Base-by-base conservation (phyloP, 2,329 filamentous ascomycete species). In the Leptographium flavum region DNA sequence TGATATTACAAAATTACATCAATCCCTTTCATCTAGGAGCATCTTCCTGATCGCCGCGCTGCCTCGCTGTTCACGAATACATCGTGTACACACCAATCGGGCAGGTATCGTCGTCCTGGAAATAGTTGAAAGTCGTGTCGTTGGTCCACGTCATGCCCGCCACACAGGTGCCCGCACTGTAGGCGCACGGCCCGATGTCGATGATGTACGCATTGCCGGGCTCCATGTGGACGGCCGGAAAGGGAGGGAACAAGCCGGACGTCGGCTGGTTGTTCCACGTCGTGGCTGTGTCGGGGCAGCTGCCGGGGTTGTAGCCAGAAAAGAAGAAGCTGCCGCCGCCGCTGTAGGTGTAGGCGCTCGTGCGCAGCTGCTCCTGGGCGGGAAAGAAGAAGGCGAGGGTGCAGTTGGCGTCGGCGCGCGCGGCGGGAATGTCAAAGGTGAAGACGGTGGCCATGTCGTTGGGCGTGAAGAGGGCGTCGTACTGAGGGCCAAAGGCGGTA, bases 331-430 rank as follows among this genome's bases (percentile, higher is more conserved):
- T 60, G 10, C 69, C 68, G 2, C 54, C 54, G 15, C 63, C 61
- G 3, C 55, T 52, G 44, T 63, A 56, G n/a, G 44, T 55, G 54
- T 53, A 69, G 22, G 39, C 52, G 36, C 61, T 62, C 3, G 58
- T 61, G 32, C 49, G 48, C 7, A 66, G 57, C 49, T 61, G 56
- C 14, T 52, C 48, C 49, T 51, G 53, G 21, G 46, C 48, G 0
- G 69, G 69, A 49, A 71, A 60, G 32, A 66, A 54, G 56, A 73
- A 70, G 46, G 64, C 56, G n/a, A 71, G 54, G 5, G 61, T 66
- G 59, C 69, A 72, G 28, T 59, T 65, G 49, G 64, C 64, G 47
- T 63, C 62, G 32, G 56, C 47, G 41, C 63, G 58, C 4, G 53
- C 55, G 3, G 56, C 50, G 0, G 63, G 63, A 22, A 71, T 57